Evolutionary conservation across 441 rosid genomes (phyloP).

Genomic region (Isatis lusitanica): DNA sequence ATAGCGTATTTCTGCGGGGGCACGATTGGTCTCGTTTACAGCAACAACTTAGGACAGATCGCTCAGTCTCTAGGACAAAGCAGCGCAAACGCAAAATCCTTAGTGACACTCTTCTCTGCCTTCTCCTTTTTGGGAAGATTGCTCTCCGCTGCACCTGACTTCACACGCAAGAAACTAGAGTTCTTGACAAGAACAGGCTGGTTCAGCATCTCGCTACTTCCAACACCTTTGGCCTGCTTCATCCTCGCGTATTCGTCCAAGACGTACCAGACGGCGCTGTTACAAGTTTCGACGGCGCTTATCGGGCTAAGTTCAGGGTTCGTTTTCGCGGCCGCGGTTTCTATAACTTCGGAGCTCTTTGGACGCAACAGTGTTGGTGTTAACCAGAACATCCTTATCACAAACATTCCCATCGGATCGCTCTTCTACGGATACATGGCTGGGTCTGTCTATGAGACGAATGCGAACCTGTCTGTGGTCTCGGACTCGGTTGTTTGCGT

Average conservation of each 20-base stretch:
- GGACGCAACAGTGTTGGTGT: slow-evolving; percentile 76
- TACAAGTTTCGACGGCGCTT: slow-evolving; percentile 40
- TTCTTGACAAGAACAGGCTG: slow-evolving; percentile 78
- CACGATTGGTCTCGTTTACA: slow-evolving; percentile 76
- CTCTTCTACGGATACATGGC: slow-evolving; percentile 81
- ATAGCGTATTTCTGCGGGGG: slow-evolving; percentile 73
- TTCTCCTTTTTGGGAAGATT: slow-evolving; percentile 84
- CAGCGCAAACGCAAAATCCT: slow-evolving; percentile 38
- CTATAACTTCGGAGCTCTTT: slow-evolving; percentile 83
- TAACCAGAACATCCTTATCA: slow-evolving; percentile 86
- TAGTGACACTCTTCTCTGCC: slow-evolving; percentile 77
- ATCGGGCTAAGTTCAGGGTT: slow-evolving; percentile 84
- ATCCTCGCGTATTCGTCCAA: slow-evolving; percentile 56
- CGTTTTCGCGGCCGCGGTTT: slow-evolving; percentile 71
- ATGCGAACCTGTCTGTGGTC: slow-evolving; percentile 38
- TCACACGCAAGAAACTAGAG: slow-evolving; percentile 63
- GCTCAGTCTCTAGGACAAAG: slow-evolving; percentile 64
- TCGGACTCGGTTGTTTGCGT: slow-evolving; percentile 59
- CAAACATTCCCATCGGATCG: slow-evolving; percentile 85
- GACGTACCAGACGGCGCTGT: slow-evolving; percentile 34
- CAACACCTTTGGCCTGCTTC: slow-evolving; percentile 68
- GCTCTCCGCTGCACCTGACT: slow-evolving; percentile 82
- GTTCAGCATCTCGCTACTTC: slow-evolving; percentile 65
- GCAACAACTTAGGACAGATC: slow-evolving; percentile 87
- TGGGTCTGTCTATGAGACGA: slow-evolving; percentile 62